Base-by-base conservation (phyloP, 257 asterid species). In the Fraxinus pennsylvanica region DNA sequence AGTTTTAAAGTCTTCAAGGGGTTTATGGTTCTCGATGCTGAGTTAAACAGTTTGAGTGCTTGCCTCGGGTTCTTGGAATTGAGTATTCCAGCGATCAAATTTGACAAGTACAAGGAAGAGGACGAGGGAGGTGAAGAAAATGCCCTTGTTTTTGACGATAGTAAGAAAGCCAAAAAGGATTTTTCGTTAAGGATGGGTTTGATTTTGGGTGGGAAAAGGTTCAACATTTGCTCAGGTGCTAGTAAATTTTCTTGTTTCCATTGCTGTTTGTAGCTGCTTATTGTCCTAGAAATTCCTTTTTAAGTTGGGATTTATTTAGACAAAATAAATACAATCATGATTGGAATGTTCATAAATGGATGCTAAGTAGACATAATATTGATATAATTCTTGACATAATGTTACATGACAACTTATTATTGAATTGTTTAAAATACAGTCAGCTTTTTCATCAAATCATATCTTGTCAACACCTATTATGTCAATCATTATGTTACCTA, bases 41-140 rank as follows among this genome's bases (percentile, higher is more conserved):
- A 84, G 80, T 85, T 79, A 85, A 90, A 91, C 29, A 89, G 65
- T 38, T 80, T 68, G 69, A 91, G 84, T 1, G 97, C 94, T 79
- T 86, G 89, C 15, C 54, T 73, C 10, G 89, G 87, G 78, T 76
- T 88, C 17, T 81, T 78, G 78, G 97, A 88, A 75, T 80, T 77
- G 85, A 91, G 90, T 69, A 93, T 93, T 69, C 81, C 76, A 12
- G 85, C 29, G 73, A 81, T 84, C 45, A 87, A 10, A 80, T 87
- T 80, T 33, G 95, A 81, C 32, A 86, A 75, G 77, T 78, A 68
- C 12, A 90, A 85, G 4, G 91, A 81, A 72, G 89, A 59, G 17
- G 87, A 59, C 50, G 75, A 61, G 0, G 74, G 68, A 9, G 79
- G 21, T 15, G 86, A 69, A 65, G 80, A 57, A 47, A 25, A 66